Percentiles rank a stretch among this genome's conserved stretches.
phyloP scores from a whole-genome alignment of 257 asterid species.

The Plectranthus barbatus region DNA sequence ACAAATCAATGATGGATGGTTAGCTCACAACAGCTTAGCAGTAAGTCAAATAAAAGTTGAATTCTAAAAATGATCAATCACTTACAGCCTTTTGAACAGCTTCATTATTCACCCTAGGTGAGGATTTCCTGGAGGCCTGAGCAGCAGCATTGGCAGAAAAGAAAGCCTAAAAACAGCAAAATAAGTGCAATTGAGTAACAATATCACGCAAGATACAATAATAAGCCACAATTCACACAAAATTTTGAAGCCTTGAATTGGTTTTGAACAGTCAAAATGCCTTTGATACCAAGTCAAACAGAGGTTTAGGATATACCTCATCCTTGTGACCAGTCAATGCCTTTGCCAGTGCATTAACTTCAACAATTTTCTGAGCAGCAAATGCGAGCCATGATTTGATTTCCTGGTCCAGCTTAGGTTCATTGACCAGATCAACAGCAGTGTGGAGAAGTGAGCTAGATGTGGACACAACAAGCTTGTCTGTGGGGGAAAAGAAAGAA shows the following conservation, averaged over 20 bases:
- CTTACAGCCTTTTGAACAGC: slow-evolving; percentile 98
- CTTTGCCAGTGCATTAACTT: slow-evolving; percentile 48
- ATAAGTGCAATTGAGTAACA: neutral
- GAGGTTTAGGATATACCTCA: slow-evolving; percentile 39
- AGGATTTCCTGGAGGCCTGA: slow-evolving; percentile 90
- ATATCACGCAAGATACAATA: neutral
- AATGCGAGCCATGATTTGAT: slow-evolving; percentile 14
- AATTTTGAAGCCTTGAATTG: neutral
- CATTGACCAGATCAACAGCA: slow-evolving; percentile 48
- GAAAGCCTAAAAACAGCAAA: slow-evolving; percentile 43
- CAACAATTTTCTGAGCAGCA: slow-evolving; percentile 12
- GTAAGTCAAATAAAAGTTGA: neutral
- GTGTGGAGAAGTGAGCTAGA: slow-evolving; percentile 93
- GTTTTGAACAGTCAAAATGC: neutral
- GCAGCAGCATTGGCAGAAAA: slow-evolving; percentile 83
- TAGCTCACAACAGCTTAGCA: slow-evolving; percentile 12
- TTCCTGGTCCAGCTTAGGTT: slow-evolving; percentile 9
- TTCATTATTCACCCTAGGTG: slow-evolving; percentile 85
- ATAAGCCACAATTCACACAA: neutral
- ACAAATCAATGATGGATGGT: neutral
- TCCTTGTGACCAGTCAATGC: slow-evolving; percentile 78
- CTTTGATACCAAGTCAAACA: neutral
- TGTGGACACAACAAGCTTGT: slow-evolving; percentile 92
- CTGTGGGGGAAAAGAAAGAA: slow-evolving; percentile 26
- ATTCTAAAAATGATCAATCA: slow-evolving; percentile 10